Evolutionary conservation across 1,139 yeast species (phyloP), one percentile per base, ranked within the genome.

Genomic region (Blastobotrys niveus): DNA sequence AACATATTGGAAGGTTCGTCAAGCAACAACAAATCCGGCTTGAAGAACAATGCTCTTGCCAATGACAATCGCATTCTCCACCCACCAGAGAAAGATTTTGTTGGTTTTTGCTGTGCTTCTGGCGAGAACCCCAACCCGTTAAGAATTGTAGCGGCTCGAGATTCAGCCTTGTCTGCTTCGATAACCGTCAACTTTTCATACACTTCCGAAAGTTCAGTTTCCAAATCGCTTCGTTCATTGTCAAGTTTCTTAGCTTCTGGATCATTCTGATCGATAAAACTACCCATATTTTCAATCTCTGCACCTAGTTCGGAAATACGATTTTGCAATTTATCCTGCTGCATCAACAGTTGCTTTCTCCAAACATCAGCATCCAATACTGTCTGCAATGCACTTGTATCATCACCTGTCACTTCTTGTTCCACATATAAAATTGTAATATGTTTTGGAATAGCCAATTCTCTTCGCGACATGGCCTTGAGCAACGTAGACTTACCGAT

Each of bases 1-100:
- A 91, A 84, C 96, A 89, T 91, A 82, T 91, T 91, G 54, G 98
- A 89, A 59, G 98, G 98, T 76, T 91, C 98, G 77, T 91, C 98
- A 54, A 91, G 74, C 60, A 91, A 71, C 55, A 91, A 73, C 54
- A 91, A 73, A 65, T 93, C 98, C 0, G 98, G 98, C 63, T 86
- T 84, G 74, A 96, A 91, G 74, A 91, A 91, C 63, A 91, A 76
- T 0, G 98, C 98, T 69, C 98, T 79, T 2, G 98, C 98, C 52
- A 91, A 75, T n/a, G 97, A 86, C 54, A 91, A 76, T 72, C 98
- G 83, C 98, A 91, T 91, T 77, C 98, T 82, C 98, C 98, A 91
- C 80, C 98, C 98, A 77, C 98, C 98, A 45, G 96, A 88, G 65
- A 91, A 91, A 27, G 91, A 77, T 57, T 87, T 89, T 9, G 97